phyloP scores from a whole-genome alignment of 2,329 filamentous ascomycete genomes.

The Beauveria sp. region DNA sequence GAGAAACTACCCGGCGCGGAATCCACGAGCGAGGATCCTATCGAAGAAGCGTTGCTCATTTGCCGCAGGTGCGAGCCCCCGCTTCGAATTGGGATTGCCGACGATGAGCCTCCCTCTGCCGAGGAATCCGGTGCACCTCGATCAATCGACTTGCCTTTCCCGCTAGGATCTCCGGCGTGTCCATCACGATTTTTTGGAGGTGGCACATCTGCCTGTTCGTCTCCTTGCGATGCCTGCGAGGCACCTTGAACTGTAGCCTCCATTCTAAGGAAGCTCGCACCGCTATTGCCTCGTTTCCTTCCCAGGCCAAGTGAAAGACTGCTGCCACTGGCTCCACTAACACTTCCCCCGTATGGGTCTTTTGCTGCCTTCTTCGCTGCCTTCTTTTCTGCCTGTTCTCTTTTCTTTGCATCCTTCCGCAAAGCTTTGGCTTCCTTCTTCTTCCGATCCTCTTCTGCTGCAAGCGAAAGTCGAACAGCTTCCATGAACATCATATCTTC shows the following conservation, averaged over 20 bases:
- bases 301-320: constrained; percentile 55
- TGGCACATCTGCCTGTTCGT: constrained; percentile 15
- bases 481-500: constrained; percentile 99
- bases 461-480: constrained; percentile 84
- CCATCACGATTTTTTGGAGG: constrained; percentile 22
- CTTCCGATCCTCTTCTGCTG: constrained; percentile 86
- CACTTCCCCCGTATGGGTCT: constrained; percentile 27
- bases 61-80: constrained; percentile 68
- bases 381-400: constrained; percentile 78
- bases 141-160: constrained; percentile 66
- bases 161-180: constrained; percentile 18
- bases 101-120: constrained; percentile 21
- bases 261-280: constrained; percentile 49
- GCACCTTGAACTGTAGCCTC: constrained; percentile 45
- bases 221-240: constrained; percentile 21
- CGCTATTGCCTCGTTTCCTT: constrained; percentile 51
- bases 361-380: constrained; percentile 53
- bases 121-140: constrained; percentile 27
- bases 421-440: constrained; percentile 54
- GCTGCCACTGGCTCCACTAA: constrained; percentile 49
- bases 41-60: constrained; percentile 80
- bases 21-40: constrained; percentile 68
- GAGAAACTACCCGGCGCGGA: constrained; percentile 49
- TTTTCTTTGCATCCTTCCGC: constrained; percentile 73
- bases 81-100: constrained; percentile 40